Evolutionary conservation across 2,329 filamentous ascomycete genomes (phyloP).

Genomic region (Macrophomina pseudophaseolina): DNA sequence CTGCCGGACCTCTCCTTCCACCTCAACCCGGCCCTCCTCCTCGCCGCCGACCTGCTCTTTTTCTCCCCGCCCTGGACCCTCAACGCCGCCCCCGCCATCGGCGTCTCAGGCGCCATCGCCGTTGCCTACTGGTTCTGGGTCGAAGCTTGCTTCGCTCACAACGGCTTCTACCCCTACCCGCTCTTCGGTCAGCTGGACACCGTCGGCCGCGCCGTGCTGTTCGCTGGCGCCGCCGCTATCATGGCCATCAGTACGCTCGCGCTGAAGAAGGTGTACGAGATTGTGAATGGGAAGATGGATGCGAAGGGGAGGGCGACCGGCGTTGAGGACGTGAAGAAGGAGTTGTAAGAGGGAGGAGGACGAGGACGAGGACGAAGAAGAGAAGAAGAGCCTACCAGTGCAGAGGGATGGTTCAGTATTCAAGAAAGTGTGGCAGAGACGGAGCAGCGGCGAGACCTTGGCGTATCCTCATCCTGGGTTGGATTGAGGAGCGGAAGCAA

Average conservation of each 20-base stretch:
- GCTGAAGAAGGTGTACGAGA: conserved; percentile 64
- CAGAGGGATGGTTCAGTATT: no score
- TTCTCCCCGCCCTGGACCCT: conserved; percentile 76
- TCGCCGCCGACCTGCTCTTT: conserved; percentile 69
- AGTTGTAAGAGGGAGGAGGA: neutral
- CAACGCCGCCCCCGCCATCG: conserved; percentile 62
- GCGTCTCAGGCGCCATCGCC: conserved; percentile 63
- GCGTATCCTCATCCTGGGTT: no score
- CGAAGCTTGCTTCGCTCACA: conserved; percentile 70
- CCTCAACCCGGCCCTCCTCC: conserved; percentile 67
- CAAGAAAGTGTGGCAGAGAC: no score
- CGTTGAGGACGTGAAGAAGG: conserved; percentile 1
- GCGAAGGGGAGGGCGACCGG: neutral
- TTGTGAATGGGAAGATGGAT: conserved; percentile 61
- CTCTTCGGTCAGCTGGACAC: conserved; percentile 74
- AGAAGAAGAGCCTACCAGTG: no score
- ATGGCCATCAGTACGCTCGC: conserved; percentile 17
- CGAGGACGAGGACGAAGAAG: no score
- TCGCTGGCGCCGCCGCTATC: conserved; percentile 49
- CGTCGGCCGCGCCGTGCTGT: conserved; percentile 69
- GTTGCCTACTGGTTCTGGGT: conserved; percentile 79
- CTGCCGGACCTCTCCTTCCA: conserved; percentile 55
- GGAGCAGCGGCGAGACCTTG: no score
- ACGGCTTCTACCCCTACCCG: conserved; percentile 83
- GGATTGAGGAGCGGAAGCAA: no score